Evolutionary conservation across 2,329 filamentous ascomycete species (phyloP).

Genomic region (Pseudodiploospora longispora): DNA sequence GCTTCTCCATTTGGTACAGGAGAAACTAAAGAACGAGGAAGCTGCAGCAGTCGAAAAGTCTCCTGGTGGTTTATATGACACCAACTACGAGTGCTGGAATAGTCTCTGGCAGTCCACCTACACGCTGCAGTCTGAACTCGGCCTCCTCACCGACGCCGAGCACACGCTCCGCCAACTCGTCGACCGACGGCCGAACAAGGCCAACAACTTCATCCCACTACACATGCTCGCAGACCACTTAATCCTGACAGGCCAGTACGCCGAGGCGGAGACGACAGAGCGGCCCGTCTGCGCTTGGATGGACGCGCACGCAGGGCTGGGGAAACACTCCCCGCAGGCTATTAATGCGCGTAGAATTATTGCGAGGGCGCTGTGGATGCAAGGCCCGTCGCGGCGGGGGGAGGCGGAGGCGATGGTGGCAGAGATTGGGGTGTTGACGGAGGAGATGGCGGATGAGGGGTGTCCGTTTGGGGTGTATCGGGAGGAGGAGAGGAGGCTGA

Average conservation of each 20-base stretch:
- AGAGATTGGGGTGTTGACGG: neutral
- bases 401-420: neutral
- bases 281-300: neutral
- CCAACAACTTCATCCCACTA: neutral
- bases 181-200: neutral
- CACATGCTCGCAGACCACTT: neutral
- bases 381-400: neutral
- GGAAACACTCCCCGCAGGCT: neutral
- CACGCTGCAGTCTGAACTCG: neutral
- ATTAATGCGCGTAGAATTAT: neutral
- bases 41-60: neutral
- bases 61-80: neutral
- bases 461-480: neutral
- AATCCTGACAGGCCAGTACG: neutral
- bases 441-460: neutral
- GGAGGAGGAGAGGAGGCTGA: neutral
- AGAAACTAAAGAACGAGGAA: neutral
- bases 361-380: neutral
- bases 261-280: neutral
- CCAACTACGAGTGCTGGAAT: neutral
- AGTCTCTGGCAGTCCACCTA: neutral
- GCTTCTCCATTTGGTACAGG: neutral
- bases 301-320: neutral
- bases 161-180: neutral
- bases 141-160: neutral